Evolutionary conservation across 371 early-diverging fungal genomes (phyloP), one percentile per base, ranked within the genome.

Genomic region (Mucor velutinosus): DNA sequence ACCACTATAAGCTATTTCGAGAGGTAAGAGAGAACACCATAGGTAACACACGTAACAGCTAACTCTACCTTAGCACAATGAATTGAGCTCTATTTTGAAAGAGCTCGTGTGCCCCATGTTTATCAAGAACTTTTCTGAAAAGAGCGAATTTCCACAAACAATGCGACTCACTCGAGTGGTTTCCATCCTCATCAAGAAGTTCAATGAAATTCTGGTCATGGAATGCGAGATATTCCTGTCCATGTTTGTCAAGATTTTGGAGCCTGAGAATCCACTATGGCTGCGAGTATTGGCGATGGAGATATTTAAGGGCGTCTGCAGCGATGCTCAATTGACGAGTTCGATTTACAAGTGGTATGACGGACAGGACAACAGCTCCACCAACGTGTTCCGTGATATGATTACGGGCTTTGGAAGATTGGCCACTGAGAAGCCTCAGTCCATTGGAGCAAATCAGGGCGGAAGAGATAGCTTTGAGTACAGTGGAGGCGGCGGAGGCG

Each of bases 161-260:
- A 91, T 95, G 83, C 92, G 97, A 4, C 76, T 96, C 17, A 90
- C 92, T 63, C 84, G 98, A 23, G 85, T 97, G 1, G 90, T 95
- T 1, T 86, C 89, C 63, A 86, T 92, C 35, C 82, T 97, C 23
- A 87, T 97, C 49, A 91, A 91, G 62, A 86, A 94, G 60, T 92
- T 95, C 70, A 87, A 86, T 64, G 85, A 85, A 37, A 81, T 89
- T 7, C 69, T 97, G 83, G 70, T 83, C 10, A 93, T 92, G 76
- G 97, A 97, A 67, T 94, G 95, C 76, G 98, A 97, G 73, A 93
- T 97, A 32, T 96, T 97, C 64, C 73, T 98, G 53, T 89, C 95
- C 7, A 92, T 97, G 86, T 85, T 95, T 70, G 85, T 91, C 39
- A 92, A 94, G 71, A 85, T 94, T 15, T 68, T 95, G 33, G 96